Base-by-base conservation (phyloP, 1,284 basidiomycete genomes). In the Leccinum griseonigrum region DNA sequence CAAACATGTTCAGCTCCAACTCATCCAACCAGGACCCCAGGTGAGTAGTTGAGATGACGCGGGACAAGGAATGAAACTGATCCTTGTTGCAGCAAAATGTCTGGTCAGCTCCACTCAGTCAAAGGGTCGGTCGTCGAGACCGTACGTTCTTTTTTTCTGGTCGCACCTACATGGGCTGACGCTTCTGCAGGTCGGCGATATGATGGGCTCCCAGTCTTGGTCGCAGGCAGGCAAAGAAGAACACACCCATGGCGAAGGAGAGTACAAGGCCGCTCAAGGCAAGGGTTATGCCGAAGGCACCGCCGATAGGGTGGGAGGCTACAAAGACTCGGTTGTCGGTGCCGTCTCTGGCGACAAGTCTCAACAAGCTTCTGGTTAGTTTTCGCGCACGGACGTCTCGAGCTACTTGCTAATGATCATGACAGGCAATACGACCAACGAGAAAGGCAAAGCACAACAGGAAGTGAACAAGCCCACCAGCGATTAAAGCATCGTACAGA, bases 251-350 rank as follows among this genome's bases (percentile, higher is more conserved):
- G 90, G 90, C 57, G 89, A 91, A 72, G 78, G 78, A 10, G 85
- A 88, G 67, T 78, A 81, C 69, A 81, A 82, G 18, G 81, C 81
- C 28, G 84, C 84, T 0, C 81, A 85, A 65, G 79, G 79, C 9
- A 75, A 86, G 67, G 83, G 81, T 5, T 85, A 79, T 63, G 82
- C 76, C 16, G 82, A 91, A 66, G 90, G 90, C 43, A 75, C 77
- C 4, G 60, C 76, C 7, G 89, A 91, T 72, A 83, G 83, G 60
- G 46, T 86, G 22, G 74, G 74, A 50, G 90, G 90, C 60, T 90
- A 89, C 78, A 85, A 85, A 66, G 87, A 91, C 67, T 77, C 84
- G 26, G 76, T 91, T 32, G 80, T 86, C 38, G 89, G 86, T 38
- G 84, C 88, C 4, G 64, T 90, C 43, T 83, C 79, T 14, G 89